phyloP scores from a whole-genome alignment of 2,329 filamentous ascomycete genomes.

The Calonectria leucothoes region DNA sequence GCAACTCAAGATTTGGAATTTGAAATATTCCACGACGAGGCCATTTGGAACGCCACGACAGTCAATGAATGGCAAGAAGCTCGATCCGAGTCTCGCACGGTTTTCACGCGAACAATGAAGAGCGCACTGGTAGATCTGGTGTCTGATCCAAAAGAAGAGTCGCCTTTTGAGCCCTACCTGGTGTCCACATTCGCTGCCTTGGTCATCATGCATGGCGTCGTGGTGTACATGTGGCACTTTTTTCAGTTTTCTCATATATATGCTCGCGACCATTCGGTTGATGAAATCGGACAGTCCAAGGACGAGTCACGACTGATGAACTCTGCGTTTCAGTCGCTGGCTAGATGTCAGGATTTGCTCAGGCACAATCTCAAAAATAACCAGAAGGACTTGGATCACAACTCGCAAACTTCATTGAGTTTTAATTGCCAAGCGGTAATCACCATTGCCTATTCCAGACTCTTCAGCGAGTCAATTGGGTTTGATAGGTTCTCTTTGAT shows the following conservation, averaged over 20 bases:
- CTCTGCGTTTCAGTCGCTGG: not conserved
- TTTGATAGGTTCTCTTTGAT: not conserved
- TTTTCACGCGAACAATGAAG: not conserved
- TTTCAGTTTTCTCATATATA: not conserved
- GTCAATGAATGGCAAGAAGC: not conserved
- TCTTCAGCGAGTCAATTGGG: not conserved
- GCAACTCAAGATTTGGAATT: conserved; percentile 24
- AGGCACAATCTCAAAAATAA: not conserved
- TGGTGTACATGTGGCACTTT: not conserved
- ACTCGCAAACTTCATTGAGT: not conserved
- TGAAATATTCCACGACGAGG: conserved; percentile 1
- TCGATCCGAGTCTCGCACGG: not conserved
- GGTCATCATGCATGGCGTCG: not conserved
- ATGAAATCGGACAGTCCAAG: not conserved
- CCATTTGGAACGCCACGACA: not conserved
- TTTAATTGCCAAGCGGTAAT: not conserved
- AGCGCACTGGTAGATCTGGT: not conserved
- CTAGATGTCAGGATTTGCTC: not conserved
- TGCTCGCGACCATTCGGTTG: not conserved
- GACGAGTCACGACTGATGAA: not conserved
- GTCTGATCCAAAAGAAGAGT: not conserved
- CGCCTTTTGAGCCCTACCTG: not conserved
- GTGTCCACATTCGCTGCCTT: not conserved
- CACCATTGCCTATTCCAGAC: not conserved
- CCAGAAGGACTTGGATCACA: not conserved